A percentile compares a stretch with the other conserved stretches of the same genome.
Evolutionary conservation across 768 basidiomycete genomes (phyloP).

Genomic region (Jaapia argillacea): DNA sequence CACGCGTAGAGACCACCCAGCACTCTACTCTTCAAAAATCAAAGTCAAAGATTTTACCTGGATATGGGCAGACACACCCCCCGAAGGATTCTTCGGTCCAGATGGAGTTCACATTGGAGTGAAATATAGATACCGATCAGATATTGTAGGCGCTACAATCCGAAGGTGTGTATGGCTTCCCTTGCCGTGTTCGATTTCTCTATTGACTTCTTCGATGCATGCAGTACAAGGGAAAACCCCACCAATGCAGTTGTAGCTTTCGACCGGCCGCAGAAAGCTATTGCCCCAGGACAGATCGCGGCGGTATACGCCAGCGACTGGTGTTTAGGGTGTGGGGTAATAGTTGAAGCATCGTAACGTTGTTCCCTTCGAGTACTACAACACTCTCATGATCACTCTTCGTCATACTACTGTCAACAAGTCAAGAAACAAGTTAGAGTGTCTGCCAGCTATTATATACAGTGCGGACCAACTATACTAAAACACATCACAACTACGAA

Average conservation of each 20-base stretch:
- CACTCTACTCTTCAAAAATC: conserved; percentile 30
- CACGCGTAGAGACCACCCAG: conserved; percentile 60
- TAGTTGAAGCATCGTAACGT: conserved; percentile 17
- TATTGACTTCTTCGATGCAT: too few relatives aligned
- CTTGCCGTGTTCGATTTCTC: too few relatives aligned
- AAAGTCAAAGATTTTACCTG: conserved; percentile 49
- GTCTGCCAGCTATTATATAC: too few relatives aligned
- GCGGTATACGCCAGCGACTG: conserved; percentile 63
- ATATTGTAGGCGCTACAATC: conserved; percentile 40
- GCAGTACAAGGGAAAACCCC: too few relatives aligned
- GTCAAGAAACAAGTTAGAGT: too few relatives aligned
- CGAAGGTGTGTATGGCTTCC: conserved; percentile 37
- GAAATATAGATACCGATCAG: conserved; percentile 68
- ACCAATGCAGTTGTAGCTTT: too few relatives aligned
- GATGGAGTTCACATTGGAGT: conserved; percentile 39
- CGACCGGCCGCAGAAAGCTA: conserved; percentile 49
- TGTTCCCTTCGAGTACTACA: too few relatives aligned
- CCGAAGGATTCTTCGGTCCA: conserved; percentile 28
- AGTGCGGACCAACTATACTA: too few relatives aligned
- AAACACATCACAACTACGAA: too few relatives aligned
- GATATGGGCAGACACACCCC: conserved; percentile 64
- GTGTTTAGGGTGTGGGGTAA: conserved; percentile 81
- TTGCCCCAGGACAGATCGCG: conserved; percentile 75
- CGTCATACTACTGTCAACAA: too few relatives aligned
- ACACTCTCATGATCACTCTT: too few relatives aligned